These are phyloP conservation scores for Clonostachys chloroleuca DNA, from an alignment of 2,329 filamentous ascomycete species.

Conservation along the genomic window DNA sequence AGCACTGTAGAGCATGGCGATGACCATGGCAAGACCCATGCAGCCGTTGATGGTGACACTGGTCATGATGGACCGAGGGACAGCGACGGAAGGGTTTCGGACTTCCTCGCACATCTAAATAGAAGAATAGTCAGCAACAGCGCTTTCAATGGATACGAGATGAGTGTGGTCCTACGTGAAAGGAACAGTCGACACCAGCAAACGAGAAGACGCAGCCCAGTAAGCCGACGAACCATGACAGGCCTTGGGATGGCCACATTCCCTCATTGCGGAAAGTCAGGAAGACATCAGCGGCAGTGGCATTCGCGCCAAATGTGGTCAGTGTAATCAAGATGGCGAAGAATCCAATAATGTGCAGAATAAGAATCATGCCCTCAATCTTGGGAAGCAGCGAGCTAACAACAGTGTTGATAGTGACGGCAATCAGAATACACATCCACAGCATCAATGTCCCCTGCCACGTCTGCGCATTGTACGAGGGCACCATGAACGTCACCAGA, in stretches of 20 bases:
- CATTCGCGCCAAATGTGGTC: constrained; percentile 22
- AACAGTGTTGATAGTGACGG: constrained; percentile 44
- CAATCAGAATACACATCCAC: constrained; percentile 38
- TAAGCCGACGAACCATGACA: constrained; percentile 40
- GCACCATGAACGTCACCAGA: constrained; percentile 30
- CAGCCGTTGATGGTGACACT: constrained; percentile 44
- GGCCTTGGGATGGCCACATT: constrained; percentile 32
- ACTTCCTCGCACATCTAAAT: constrained; percentile 40
- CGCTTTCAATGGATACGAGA: neutral
- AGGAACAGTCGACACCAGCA: constrained; percentile 20
- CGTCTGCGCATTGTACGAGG: constrained; percentile 26
- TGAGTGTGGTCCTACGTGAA: constrained; percentile 14
- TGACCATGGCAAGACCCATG: constrained; percentile 35
- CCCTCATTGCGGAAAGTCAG: constrained; percentile 35
- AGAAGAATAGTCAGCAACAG: neutral
- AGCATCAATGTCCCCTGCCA: constrained; percentile 47
- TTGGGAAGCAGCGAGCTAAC: constrained; percentile 38
- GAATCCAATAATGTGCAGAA: constrained; percentile 36
- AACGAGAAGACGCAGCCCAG: constrained; percentile 31
- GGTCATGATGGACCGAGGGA: constrained; percentile 45
- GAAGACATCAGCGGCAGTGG: constrained; percentile 31
- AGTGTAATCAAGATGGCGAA: constrained; percentile 23
- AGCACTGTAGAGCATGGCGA: constrained; percentile 21
- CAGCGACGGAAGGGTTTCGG: constrained; percentile 38
- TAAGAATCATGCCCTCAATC: constrained; percentile 44